Evolutionary conservation across 345 rosid species (phyloP).

Genomic region (Hibiscus tridactylites): DNA sequence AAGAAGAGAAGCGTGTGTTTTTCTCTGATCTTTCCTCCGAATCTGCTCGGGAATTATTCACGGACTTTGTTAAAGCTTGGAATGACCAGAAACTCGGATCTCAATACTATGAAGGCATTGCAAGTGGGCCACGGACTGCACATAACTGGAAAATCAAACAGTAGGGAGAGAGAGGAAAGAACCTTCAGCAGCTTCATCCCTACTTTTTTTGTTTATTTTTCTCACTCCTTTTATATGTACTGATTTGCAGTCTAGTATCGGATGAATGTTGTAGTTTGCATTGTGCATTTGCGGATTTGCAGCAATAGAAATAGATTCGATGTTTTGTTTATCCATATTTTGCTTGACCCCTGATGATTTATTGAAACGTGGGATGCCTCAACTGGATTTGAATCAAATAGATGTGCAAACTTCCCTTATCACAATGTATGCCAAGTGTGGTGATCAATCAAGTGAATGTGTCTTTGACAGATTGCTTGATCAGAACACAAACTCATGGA

Average conservation of each 20-base stretch:
- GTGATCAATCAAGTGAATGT: conserved; percentile 45
- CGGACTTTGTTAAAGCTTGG: conserved; percentile 66
- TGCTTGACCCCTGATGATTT: not conserved
- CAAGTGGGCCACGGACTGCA: conserved; percentile 64
- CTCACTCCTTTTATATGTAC: not conserved
- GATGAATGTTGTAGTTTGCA: not conserved
- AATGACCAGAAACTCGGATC: conserved; percentile 67
- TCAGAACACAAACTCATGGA: conserved; percentile 61
- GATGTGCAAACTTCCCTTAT: conserved; percentile 63
- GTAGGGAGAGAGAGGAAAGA: not conserved
- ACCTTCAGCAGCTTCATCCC: not conserved
- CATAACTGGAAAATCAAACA: conserved; percentile 75
- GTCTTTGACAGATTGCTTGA: conserved; percentile 40
- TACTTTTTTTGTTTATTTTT: not conserved
- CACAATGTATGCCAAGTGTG: conserved; percentile 77
- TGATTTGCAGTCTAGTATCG: not conserved
- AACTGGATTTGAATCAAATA: conserved; percentile 53
- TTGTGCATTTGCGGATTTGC: not conserved
- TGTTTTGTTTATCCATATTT: not conserved
- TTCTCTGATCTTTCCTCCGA: conserved; percentile 82
- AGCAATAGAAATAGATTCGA: not conserved
- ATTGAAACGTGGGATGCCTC: not conserved
- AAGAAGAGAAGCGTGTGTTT: conserved; percentile 63
- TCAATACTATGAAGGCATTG: conserved; percentile 72
- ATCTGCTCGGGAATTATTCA: conserved; percentile 55